phyloP scores from a whole-genome alignment of 2,329 filamentous ascomycete species.

The Exophiala viscosa region DNA sequence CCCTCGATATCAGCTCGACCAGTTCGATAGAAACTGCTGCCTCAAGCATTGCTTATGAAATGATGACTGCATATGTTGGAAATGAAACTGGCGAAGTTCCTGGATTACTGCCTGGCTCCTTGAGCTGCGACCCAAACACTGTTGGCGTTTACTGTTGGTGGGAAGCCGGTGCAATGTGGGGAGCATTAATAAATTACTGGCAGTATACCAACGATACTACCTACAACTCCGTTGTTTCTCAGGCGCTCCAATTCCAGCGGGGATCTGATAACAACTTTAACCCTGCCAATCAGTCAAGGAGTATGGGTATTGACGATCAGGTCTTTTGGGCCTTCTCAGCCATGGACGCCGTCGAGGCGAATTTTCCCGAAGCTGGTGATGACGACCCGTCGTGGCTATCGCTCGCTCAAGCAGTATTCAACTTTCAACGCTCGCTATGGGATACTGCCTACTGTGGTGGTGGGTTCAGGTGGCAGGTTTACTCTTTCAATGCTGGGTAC shows the following conservation, averaged over 20 bases:
- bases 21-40: conserved; percentile 33
- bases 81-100: conserved; percentile 38
- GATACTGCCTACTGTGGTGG: conserved; percentile 64
- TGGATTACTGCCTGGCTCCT: conserved; percentile 39
- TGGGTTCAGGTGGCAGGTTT: conserved; percentile 82
- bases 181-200: conserved; percentile 42
- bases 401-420: conserved; percentile 73
- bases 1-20: conserved; percentile 10
- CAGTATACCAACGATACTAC: conserved; percentile 40
- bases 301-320: conserved; percentile 55
- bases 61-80: conserved; percentile 39
- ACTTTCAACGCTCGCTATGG: conserved; percentile 71
- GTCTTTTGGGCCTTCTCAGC: conserved; percentile 56
- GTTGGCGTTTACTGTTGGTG: conserved; percentile 39
- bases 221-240: conserved; percentile 37
- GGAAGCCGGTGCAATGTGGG: conserved; percentile 45
- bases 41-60: conserved; percentile 36
- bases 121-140: conserved; percentile 29
- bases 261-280: conserved; percentile 39
- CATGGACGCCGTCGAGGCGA: conserved; percentile 54
- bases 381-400: conserved; percentile 66
- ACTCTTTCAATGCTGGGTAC: conserved; percentile 67
- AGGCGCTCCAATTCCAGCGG: conserved; percentile 39
- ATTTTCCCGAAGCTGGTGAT: conserved; percentile 41
- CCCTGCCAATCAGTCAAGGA: conserved; percentile 40